A percentile compares a stretch with the other conserved stretches of the same genome.
phyloP scores from a whole-genome alignment of 2,329 filamentous ascomycete genomes.

The Trichoderma sp. region DNA sequence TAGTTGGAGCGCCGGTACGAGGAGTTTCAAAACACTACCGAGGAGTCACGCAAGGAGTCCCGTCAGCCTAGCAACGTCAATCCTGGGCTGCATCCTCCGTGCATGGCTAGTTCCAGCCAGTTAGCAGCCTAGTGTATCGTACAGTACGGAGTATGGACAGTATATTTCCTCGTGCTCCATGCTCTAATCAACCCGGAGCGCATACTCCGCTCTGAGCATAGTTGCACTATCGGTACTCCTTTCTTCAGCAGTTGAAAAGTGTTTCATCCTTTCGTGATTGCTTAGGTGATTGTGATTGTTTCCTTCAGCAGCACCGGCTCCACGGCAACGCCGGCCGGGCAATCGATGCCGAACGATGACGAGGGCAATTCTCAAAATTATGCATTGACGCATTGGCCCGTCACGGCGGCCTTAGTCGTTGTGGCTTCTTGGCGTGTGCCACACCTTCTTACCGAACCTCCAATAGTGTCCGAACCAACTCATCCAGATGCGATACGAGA shows the following conservation, averaged over 20 bases:
- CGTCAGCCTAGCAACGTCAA: not conserved
- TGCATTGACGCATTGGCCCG: constrained; percentile 7
- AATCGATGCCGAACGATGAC: constrained; percentile 10
- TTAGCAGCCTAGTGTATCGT: not conserved
- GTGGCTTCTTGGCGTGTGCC: constrained; percentile 9
- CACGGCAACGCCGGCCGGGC: constrained; percentile 10
- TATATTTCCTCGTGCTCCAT: not conserved
- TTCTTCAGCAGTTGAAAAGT: not conserved
- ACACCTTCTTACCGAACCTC: constrained; percentile 5
- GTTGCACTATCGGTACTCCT: not conserved
- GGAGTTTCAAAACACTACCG: not conserved
- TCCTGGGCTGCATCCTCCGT: not conserved
- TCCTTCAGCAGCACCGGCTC: constrained; percentile 5
- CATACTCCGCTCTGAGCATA: not conserved
- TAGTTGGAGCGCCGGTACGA: not conserved
- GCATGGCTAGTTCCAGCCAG: not conserved
- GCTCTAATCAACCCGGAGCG: not conserved
- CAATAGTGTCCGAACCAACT: constrained; percentile 6
- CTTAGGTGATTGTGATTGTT: not conserved
- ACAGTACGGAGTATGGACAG: not conserved
- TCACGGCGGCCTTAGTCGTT: not conserved
- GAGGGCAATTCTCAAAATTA: not conserved
- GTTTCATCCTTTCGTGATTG: constrained; percentile 4
- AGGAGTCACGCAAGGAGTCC: constrained; percentile 9
- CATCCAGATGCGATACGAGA: constrained; percentile 10